Evolutionary conservation across 768 basidiomycete genomes (phyloP).

Genomic region (Russula compacta): DNA sequence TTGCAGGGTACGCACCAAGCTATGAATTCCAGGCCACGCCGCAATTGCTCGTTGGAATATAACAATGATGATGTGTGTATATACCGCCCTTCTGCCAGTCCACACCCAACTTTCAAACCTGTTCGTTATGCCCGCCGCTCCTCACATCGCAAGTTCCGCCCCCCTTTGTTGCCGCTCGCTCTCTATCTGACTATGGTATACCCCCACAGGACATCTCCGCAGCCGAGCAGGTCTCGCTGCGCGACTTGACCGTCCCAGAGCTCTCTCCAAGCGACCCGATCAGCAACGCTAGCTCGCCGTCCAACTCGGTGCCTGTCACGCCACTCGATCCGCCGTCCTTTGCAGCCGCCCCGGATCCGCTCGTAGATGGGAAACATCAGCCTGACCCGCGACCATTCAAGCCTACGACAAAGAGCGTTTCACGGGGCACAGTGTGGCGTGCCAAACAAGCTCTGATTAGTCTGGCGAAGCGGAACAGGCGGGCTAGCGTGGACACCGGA

Average conservation of each 20-base stretch:
- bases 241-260: conserved; percentile 1
- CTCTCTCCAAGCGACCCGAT: conserved; percentile 8
- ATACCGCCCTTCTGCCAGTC: too few species aligned
- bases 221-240: conserved; percentile 17
- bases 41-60: neutral
- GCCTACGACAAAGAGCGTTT: neutral
- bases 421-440: conserved; percentile 5
- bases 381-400: conserved; percentile 5
- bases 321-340: neutral
- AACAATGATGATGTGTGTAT: too few species aligned
- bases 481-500: neutral
- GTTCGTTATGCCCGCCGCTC: conserved; percentile 6
- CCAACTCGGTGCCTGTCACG: conserved; percentile 4
- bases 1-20: too few species aligned
- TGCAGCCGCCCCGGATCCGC: neutral
- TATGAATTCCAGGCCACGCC: neutral
- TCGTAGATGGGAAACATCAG: conserved; percentile 11
- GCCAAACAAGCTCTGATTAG: conserved; percentile 4
- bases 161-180: neutral
- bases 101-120: neutral
- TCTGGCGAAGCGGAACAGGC: conserved; percentile 13
- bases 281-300: conserved; percentile 5
- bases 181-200: neutral
- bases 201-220: conserved; percentile 1
- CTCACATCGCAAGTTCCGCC: conserved; percentile 6